Conservation (phyloP, 2,329 filamentous ascomycete species). For the Leptographium procerum region DNA sequence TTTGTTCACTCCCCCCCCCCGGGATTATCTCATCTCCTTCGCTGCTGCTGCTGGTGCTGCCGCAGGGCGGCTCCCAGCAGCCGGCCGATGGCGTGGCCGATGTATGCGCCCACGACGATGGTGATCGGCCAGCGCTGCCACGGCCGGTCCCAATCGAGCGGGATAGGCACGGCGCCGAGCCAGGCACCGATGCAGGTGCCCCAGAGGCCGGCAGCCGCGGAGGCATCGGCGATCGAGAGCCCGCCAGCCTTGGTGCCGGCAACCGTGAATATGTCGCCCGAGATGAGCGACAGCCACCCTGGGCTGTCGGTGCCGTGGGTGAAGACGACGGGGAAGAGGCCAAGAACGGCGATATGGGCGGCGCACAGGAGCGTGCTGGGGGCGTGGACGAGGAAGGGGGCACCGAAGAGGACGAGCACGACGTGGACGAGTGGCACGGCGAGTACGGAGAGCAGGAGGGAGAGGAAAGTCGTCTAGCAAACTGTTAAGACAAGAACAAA, state of each 20-base stretch:
- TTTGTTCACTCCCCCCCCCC: not conserved
- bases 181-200: slow-evolving; percentile 75
- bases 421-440: slow-evolving; percentile 53
- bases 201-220: slow-evolving; percentile 71
- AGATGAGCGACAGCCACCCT: slow-evolving; percentile 58
- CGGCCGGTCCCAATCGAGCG: slow-evolving; percentile 95
- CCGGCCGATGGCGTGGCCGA: slow-evolving; percentile 65
- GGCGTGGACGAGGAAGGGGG: slow-evolving; percentile 73
- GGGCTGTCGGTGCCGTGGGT: slow-evolving; percentile 63
- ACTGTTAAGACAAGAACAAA: not conserved
- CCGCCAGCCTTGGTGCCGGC: not conserved
- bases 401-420: slow-evolving; percentile 77
- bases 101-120: slow-evolving; percentile 70
- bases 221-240: slow-evolving; percentile 37
- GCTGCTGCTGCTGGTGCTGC: not conserved
- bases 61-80: slow-evolving; percentile 37
- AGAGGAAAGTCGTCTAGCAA: slow-evolving; percentile 31
- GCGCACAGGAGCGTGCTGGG: slow-evolving; percentile 69
- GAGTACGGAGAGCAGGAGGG: slow-evolving; percentile 52
- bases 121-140: slow-evolving; percentile 99
- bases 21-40: not conserved
- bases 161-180: slow-evolving; percentile 90
- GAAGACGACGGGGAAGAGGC: slow-evolving; percentile 72
- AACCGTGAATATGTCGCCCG: slow-evolving; percentile 25
- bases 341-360: slow-evolving; percentile 69